A percentile compares a stretch with the other conserved stretches of the same genome.
These are phyloP conservation scores for Mucor plumbeus DNA, from an alignment of 371 early-diverging fungal genomes.

Conservation along the genomic window DNA sequence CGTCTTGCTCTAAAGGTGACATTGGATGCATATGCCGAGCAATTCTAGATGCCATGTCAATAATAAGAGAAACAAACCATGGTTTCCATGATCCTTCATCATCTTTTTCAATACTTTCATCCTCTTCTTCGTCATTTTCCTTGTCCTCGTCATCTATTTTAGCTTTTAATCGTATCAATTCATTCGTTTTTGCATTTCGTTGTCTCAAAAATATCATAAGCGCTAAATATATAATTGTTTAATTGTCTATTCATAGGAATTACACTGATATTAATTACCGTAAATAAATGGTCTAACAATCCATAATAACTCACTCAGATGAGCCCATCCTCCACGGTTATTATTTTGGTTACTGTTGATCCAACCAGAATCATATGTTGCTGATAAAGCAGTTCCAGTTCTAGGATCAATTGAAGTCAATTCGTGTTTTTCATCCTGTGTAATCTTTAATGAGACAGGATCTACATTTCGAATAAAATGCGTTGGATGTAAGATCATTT, in stretches of 20 bases:
- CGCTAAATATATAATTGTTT: background rate
- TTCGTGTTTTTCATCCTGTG: conserved; percentile 36
- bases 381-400: conserved; percentile 38
- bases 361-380: background rate
- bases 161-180: background rate
- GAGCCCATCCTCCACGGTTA: conserved; percentile 32
- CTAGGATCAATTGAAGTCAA: conserved; percentile 40
- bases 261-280: conserved; percentile 27
- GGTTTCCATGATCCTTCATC: conserved; percentile 42
- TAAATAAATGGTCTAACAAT: conserved; percentile 44
- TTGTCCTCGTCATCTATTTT: background rate
- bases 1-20: conserved; percentile 42
- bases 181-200: background rate
- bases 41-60: conserved; percentile 36
- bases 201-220: conserved; percentile 21
- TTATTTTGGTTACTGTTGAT: background rate
- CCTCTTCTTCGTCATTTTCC: background rate
- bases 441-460: conserved; percentile 32
- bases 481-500: conserved; percentile 47
- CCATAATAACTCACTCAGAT: conserved; percentile 44
- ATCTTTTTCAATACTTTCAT: conserved; percentile 20
- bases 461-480: conserved; percentile 46
- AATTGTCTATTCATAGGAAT: background rate
- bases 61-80: conserved; percentile 42
- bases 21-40: conserved; percentile 35